Evolutionary conservation across 108 stramenopile species (phyloP), one percentile per base, ranked within the genome.

Genomic region (Poteriospumella lacustris): DNA sequence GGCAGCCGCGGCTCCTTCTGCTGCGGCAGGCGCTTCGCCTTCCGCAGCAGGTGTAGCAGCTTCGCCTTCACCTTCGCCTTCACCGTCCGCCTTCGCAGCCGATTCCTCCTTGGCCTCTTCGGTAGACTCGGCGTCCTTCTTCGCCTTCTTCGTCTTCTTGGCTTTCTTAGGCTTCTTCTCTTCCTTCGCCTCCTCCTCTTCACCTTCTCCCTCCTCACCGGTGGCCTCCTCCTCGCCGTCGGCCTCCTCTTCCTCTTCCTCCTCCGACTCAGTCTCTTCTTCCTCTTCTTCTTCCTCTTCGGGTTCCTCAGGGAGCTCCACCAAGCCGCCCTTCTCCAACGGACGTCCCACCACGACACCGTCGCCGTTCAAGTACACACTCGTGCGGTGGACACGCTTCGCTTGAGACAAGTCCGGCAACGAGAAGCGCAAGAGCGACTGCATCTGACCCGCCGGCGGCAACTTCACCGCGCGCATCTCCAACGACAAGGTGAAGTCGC

Each of bases 401-500:
- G 42, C 33, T 12, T 44, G 78, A 39, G 68, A 26, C n/a, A 52
- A 1, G 34, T 58, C 64, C 24, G 75, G 5, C 2, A 43, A 1
- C 3, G 73, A 76, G 42, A 80, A 80, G 0, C 39, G 69, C 2
- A 68, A 38, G n/a, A 80, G 58, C 19, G 60, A 42, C 43, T 80
- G 79, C 33, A 47, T 58, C 1, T 43, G 43, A 2, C 58, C 75
- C 38, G n/a, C n/a, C 15, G 75, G 64, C 2, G 79, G 79, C 5
- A 80, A 44, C 59, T 60, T 75, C n/a, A 68, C 73, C 12, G 68
- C 9, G 43, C 79, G 73, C 1, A 80, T 24, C 12, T 80, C 79
- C 59, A 80, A 0, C 31, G 40, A 9, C 39, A 80, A 1, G 2
- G 76, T 44, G 43, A 76, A 80, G 5, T 9, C 68, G 44, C 5